Base-by-base conservation (phyloP, 2,329 filamentous ascomycete genomes). In the Cryphonectria naterciae region DNA sequence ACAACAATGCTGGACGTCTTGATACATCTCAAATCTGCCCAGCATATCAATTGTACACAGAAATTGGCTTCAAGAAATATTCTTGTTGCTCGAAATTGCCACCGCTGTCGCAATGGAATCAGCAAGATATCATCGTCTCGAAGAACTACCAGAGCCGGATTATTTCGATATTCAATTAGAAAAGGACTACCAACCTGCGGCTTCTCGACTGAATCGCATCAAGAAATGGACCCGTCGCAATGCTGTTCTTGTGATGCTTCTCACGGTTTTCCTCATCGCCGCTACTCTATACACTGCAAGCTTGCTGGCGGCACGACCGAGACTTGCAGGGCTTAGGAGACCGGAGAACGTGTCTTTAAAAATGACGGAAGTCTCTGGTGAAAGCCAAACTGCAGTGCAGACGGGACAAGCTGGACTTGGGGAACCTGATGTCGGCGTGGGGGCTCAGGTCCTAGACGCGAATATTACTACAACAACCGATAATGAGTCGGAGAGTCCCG, bases 121-220 rank as follows among this genome's bases (percentile, higher is more conserved):
- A 46, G 39, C 63, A 32, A 65, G 41, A 25, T 72, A 72, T 11
- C 65, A 68, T 41, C 63, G 46, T 32, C 56, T 71, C 7, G 46
- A 56, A 28, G 63, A 65, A 39, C 62, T 71, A 11, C 70, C 67
- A 35, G 67, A 72, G 28, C 70, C 70, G 28, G 70, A 72, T 58
- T 69, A 68, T 17, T 72, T 72, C 64, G 70, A 72, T 13, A 49
- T 69, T 22, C 56, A 72, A 35, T 19, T 68, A 13, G 67, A 69
- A 41, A 69, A 67, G 56, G 54, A 65, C 56, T 65, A 63, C n/a
- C 28, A 11, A 10, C 49, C 58, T 25, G 63, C 63, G 32, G 52
- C 67, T 5, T 39, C 49, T 17, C 46, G 22, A 25, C 4, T 62
- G 7, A 13, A 58, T 13, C 67, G 67, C 25, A 15, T 64, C 28